Percentiles rank a stretch among this genome's conserved stretches.
Evolutionary conservation across 352 stramenopile species (phyloP).

Genomic region (Pythium periplocum): DNA sequence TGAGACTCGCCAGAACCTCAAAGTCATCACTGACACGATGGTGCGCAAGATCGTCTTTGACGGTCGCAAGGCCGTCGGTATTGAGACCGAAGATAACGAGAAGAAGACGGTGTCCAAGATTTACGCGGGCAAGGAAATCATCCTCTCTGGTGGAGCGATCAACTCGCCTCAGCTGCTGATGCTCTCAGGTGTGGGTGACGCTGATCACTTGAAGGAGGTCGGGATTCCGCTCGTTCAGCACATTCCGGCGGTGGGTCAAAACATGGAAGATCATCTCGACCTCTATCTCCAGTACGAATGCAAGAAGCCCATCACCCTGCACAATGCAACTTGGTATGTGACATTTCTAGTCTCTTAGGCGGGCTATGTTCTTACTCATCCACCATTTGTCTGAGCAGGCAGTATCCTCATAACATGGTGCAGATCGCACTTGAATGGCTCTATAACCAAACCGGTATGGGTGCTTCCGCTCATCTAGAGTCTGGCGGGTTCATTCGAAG

Average conservation of each 20-base stretch:
- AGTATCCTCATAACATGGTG: slow-evolving; percentile 86
- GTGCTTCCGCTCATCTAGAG: slow-evolving; percentile 76
- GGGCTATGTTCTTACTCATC: no score
- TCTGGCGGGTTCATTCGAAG: slow-evolving; percentile 85
- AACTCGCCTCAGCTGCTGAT: slow-evolving; percentile 88
- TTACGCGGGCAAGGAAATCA: slow-evolving; percentile 80
- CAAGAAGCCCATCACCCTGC: slow-evolving; percentile 86
- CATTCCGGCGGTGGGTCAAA: slow-evolving; percentile 74
- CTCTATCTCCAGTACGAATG: slow-evolving; percentile 88
- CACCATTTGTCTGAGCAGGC: slow-evolving; percentile 17
- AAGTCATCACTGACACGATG: slow-evolving; percentile 74
- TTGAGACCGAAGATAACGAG: slow-evolving; percentile 68
- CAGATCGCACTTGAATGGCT: slow-evolving; percentile 85
- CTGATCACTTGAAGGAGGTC: slow-evolving; percentile 65
- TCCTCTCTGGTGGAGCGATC: slow-evolving; percentile 82
- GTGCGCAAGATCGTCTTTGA: slow-evolving; percentile 85
- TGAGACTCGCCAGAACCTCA: slow-evolving; percentile 63
- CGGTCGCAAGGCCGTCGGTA: slow-evolving; percentile 65
- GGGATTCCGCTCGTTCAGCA: slow-evolving; percentile 73
- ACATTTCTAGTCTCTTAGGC: no score
- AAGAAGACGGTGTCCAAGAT: slow-evolving; percentile 42
- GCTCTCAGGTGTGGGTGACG: slow-evolving; percentile 82
- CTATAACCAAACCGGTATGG: slow-evolving; percentile 58
- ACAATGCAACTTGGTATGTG: slow-evolving; percentile 79
- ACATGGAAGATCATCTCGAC: slow-evolving; percentile 88